Evolutionary conservation across 2,329 filamentous ascomycete species (phyloP), one percentile per base, ranked within the genome.

Genomic region (Xylaria sp.): DNA sequence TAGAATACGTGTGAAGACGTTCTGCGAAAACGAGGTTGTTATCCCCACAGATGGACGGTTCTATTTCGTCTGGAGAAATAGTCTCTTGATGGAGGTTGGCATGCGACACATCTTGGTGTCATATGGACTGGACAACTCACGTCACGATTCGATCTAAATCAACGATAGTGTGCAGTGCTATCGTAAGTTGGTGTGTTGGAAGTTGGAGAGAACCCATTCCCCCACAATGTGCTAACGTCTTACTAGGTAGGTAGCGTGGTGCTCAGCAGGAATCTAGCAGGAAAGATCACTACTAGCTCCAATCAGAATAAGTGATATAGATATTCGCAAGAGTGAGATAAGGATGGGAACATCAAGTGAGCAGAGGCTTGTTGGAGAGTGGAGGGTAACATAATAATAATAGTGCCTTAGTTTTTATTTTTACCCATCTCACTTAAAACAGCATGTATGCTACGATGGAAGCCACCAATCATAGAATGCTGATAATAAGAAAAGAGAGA

Each of bases 41-140:
- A n/a, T 28, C 43, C 39, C 55, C n/a, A 20, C 23, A 23, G 25
- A 18, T 12, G 25, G 10, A 31, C n/a, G 25, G 23, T 31, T 6
- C 25, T 36, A 57, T 25, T 65, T 31, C 7, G 6, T 8, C 33
- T 56, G n/a, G 41, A 18, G 55, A 56, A 49, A 54, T 41, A 36
- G 41, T 15, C 33, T 55, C 49, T 60, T 31, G 25, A 61, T 39
- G 31, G 54, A 60, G 56, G 13, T 54, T 43, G 20, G 18, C 60
- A 67, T 63, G 64, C 64, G 51, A 68, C 58, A 61, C 57, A 51
- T 36, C 20, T 43, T 69, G 49, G 33, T 66, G 64, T 59, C 67
- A 63, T 55, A 39, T 31, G 41, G 28, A n/a, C 54, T 49, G 31
- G 66, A 28, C 52, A 55, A 46, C 39, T 46, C 67, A 69, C 67